Base-by-base conservation (phyloP, 2,329 filamentous ascomycete genomes). In the Pseudogymnoascus sp. region DNA sequence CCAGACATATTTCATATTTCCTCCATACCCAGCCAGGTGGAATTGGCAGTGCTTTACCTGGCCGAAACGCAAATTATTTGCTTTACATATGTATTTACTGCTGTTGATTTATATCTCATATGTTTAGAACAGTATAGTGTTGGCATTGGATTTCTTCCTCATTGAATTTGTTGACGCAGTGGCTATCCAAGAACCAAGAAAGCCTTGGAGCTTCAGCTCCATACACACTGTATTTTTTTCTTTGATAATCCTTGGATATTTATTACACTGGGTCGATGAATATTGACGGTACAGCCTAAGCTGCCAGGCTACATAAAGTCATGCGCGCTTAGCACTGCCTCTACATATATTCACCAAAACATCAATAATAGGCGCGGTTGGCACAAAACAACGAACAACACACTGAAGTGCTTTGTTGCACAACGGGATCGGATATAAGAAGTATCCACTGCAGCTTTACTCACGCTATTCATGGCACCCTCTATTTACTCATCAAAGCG, bases 321-420 rank as follows among this genome's bases (percentile, higher is more conserved):
- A 20, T 54, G 16, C 20, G 28, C 47, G 47, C 47, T 54, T 54
- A 32, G 47, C 20, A 14, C 28, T 54, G 28, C 6, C 11, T 22
- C 28, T 54, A 34, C 16, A 54, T 32, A 32, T 32, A 18, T 54
- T 54, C 28, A 54, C 47, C 47, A 54, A 32, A 54, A 54, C 47
- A 14, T 20, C 28, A 54, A 32, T 28, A n/a, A 12, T 20, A 54
- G 8, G 28, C 47, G 47, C 47, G 11, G 28, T 11, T 18, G 11
- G 28, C 11, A 54, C 47, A 54, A 54, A 54, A 34, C 47, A 54
- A 32, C 28, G 47, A 34, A 54, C 47, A 54, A 54, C 47, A 54
- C 47, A 54, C 47, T 12, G 28, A 20, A 54, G 16, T 12, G 32
- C 28, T 20, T 32, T 54, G 47, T 54, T 54, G n/a, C 16, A 54